Evolutionary conservation across 2,329 filamentous ascomycete species (phyloP).

Genomic region (Fusarium sacchari): DNA sequence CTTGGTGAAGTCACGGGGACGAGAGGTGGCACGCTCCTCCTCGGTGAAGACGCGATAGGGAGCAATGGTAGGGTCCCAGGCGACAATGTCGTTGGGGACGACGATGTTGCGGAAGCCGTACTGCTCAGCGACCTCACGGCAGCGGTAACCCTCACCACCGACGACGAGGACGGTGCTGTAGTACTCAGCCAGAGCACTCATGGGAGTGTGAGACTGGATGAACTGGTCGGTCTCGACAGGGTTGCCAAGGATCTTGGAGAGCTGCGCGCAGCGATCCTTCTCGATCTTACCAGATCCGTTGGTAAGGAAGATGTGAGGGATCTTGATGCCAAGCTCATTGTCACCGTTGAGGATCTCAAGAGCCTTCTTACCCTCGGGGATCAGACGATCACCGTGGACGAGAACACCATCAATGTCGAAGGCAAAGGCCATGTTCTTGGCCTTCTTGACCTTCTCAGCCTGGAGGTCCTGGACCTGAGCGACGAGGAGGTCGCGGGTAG

Average conservation of each 20-base stretch:
- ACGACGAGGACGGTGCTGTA: conserved; percentile 80
- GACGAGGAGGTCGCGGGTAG: conserved; percentile 73
- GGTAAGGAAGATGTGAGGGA: conserved; percentile 90
- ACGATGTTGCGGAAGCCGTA: conserved; percentile 82
- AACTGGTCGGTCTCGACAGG: conserved; percentile 62
- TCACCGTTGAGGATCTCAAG: conserved; percentile 77
- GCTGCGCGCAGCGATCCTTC: conserved; percentile 81
- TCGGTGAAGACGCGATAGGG: conserved; percentile 77
- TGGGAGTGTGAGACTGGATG: conserved; percentile 81
- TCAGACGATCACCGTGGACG: conserved; percentile 79
- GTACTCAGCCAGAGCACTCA: conserved; percentile 80
- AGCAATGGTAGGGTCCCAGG: conserved; percentile 77
- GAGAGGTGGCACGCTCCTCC: conserved; percentile 71
- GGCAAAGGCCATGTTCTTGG: conserved; percentile 81
- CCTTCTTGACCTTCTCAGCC: conserved; percentile 71
- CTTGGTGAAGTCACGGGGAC: conserved; percentile 77
- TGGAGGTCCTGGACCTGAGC: conserved; percentile 76
- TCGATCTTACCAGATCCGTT: conserved; percentile 95
- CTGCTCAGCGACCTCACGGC: conserved; percentile 63
- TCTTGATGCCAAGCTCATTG: conserved; percentile 79
- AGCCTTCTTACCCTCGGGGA: conserved; percentile 78
- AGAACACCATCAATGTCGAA: conserved; percentile 94
- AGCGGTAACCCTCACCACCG: conserved; percentile 79
- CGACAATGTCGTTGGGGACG: conserved; percentile 82
- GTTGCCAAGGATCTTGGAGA: conserved; percentile 60